A percentile compares a stretch with the other conserved stretches of the same genome.
Evolutionary conservation across 2,329 filamentous ascomycete genomes (phyloP).

Genomic region (Blastomyces gilchristii): DNA sequence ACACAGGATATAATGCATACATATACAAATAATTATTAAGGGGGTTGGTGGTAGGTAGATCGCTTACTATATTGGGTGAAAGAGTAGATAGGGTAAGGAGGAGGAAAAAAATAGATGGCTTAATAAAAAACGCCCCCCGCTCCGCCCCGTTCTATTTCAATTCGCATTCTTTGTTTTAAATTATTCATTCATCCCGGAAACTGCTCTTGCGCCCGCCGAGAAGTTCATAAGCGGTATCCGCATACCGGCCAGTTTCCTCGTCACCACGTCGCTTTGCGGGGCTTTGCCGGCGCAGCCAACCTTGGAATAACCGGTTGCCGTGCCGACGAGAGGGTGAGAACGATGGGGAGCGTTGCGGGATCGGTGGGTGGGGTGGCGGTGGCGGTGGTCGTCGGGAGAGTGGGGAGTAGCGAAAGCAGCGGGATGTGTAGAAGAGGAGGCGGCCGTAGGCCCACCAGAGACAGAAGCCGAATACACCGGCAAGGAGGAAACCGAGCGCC

Average conservation of each 20-base stretch:
- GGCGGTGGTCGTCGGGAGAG: conserved; percentile 12
- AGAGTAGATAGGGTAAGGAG: background rate
- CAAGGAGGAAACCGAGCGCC: conserved; percentile 41
- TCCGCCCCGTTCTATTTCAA: background rate
- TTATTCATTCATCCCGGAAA: background rate
- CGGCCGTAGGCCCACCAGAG: conserved; percentile 45
- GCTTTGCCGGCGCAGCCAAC: conserved; percentile 29
- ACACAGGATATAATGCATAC: background rate
- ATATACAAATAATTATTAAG: background rate
- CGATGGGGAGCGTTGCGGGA: conserved; percentile 15
- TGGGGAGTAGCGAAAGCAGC: conserved; percentile 32
- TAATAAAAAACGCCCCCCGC: background rate
- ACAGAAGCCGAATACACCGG: conserved; percentile 37
- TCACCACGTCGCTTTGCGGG: conserved; percentile 30
- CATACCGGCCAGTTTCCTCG: conserved; percentile 25
- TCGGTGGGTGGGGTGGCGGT: conserved; percentile 7
- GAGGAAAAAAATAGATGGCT: background rate
- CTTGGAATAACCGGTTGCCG: conserved; percentile 27
- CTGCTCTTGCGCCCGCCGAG: conserved; percentile 8
- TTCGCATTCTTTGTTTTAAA: background rate
- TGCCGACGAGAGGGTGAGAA: conserved; percentile 28
- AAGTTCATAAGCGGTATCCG: conserved; percentile 32
- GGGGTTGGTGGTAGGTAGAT: background rate
- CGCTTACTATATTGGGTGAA: background rate
- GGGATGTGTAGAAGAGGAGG: conserved; percentile 32